Percentiles rank a stretch among this genome's conserved stretches.
Evolutionary conservation across 2,329 filamentous ascomycete species (phyloP).

Genomic region (Penicillium sp.): DNA sequence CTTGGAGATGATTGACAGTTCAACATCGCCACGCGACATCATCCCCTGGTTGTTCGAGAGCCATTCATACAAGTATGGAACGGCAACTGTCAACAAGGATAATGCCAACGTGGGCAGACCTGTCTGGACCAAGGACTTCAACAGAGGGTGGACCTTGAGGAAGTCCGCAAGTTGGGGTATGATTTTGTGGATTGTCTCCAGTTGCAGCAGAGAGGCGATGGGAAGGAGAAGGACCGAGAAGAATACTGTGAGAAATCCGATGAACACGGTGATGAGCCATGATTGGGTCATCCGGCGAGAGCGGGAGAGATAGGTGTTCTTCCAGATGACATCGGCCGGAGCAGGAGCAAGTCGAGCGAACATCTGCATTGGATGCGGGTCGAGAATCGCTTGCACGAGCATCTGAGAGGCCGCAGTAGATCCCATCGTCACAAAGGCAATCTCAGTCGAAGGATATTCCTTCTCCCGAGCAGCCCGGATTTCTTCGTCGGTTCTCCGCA

Average conservation of each 20-base stretch:
- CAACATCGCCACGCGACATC: constrained; percentile 91
- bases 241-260: constrained; percentile 77
- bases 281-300: constrained; percentile 70
- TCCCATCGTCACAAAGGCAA: constrained; percentile 97
- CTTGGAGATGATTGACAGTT: constrained; percentile 92
- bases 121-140: constrained; percentile 77
- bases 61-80: constrained; percentile 92
- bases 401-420: constrained; percentile 90
- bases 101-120: constrained; percentile 82
- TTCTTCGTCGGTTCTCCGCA: constrained; percentile 73
- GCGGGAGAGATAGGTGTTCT: constrained; percentile 81
- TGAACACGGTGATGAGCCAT: constrained; percentile 80
- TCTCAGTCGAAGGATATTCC: constrained; percentile 72
- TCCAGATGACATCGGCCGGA: constrained; percentile 91
- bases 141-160: constrained; percentile 66
- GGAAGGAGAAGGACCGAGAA: constrained; percentile 82
- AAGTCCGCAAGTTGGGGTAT: constrained; percentile 67
- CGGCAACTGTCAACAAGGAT: constrained; percentile 81
- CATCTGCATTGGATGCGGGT: constrained; percentile 81
- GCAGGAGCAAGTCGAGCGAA: constrained; percentile 83
- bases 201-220: constrained; percentile 74
- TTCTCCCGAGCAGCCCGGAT: constrained; percentile 70
- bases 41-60: constrained; percentile 89
- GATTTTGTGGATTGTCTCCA: constrained; percentile 73
- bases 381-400: constrained; percentile 91